Evolutionary conservation across 2,329 filamentous ascomycete genomes (phyloP).

Genomic region (Fusarium proliferatum): DNA sequence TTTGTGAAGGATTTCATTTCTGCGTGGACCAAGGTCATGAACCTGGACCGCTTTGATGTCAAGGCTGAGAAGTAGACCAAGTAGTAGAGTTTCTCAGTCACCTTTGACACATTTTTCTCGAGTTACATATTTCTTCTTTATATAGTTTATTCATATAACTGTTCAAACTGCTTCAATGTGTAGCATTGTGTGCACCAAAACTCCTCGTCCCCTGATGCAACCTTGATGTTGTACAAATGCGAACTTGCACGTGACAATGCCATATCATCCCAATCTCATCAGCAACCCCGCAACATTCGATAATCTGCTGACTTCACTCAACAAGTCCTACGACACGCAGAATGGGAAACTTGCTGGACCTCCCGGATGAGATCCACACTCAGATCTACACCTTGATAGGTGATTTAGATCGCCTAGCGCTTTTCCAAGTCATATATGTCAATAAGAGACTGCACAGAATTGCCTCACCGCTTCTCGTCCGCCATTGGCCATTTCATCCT

Average conservation of each 20-base stretch:
- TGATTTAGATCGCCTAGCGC: not conserved
- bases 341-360: not conserved
- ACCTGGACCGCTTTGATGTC: constrained; percentile 75
- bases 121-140: constrained; percentile 6
- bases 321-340: not conserved
- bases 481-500: not conserved
- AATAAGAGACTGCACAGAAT: not conserved
- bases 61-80: constrained; percentile 7
- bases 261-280: not conserved
- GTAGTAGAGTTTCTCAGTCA: not conserved
- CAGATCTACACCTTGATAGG: accelerated
- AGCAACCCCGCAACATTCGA: not conserved
- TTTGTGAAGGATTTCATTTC: constrained; percentile 78
- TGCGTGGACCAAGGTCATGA: constrained; percentile 81
- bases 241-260: not conserved
- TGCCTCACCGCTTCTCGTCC: not conserved
- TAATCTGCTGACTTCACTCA: too few relatives aligned
- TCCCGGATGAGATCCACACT: not conserved
- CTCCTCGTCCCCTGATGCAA: too few relatives aligned
- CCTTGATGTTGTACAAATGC: too few relatives aligned
- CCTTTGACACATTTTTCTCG: not conserved
- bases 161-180: not conserved
- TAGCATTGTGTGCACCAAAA: not conserved
- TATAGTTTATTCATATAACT: not conserved
- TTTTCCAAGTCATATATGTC: not conserved